Evolutionary conservation across 257 asterid species (phyloP).

Genomic region (Mentha longifolia): DNA sequence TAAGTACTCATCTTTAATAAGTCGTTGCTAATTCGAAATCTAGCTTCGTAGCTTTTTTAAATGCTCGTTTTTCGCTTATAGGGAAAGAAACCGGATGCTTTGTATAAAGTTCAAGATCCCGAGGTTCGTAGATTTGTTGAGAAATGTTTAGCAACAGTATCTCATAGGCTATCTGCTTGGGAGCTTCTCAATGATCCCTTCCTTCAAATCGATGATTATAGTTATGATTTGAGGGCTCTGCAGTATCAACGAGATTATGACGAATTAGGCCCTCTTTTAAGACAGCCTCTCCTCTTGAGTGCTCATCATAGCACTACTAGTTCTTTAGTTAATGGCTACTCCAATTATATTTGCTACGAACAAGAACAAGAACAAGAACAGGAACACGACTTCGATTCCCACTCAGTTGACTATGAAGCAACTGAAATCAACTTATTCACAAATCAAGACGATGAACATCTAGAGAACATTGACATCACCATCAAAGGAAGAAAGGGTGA

Average conservation of each 20-base stretch:
- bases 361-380: conserved; percentile 58
- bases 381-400: conserved; percentile 49
- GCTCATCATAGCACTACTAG: conserved; percentile 46
- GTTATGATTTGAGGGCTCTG: conserved; percentile 48
- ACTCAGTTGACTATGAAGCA: conserved; percentile 48
- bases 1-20: conserved; percentile 42
- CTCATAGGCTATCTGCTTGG: conserved; percentile 79
- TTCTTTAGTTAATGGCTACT: conserved; percentile 57
- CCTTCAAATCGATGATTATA: conserved; percentile 64
- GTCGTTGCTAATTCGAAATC: background rate
- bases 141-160: conserved; percentile 80
- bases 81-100: conserved; percentile 90
- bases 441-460: conserved; percentile 54
- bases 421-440: conserved; percentile 61
- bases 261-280: conserved; percentile 47
- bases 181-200: conserved; percentile 89
- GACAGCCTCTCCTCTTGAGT: conserved; percentile 58
- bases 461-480: conserved; percentile 58
- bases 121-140: conserved; percentile 83
- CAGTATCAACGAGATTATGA: conserved; percentile 49
- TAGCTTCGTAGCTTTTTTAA: background rate
- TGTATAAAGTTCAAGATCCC: conserved; percentile 73
- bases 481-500: conserved; percentile 72
- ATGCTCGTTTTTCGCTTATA: conserved; percentile 32
- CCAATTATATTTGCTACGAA: conserved; percentile 52